Evolutionary conservation across 2,329 filamentous ascomycete genomes (phyloP), one percentile per base, ranked within the genome.

Genomic region (Ceratocystis variospora): DNA sequence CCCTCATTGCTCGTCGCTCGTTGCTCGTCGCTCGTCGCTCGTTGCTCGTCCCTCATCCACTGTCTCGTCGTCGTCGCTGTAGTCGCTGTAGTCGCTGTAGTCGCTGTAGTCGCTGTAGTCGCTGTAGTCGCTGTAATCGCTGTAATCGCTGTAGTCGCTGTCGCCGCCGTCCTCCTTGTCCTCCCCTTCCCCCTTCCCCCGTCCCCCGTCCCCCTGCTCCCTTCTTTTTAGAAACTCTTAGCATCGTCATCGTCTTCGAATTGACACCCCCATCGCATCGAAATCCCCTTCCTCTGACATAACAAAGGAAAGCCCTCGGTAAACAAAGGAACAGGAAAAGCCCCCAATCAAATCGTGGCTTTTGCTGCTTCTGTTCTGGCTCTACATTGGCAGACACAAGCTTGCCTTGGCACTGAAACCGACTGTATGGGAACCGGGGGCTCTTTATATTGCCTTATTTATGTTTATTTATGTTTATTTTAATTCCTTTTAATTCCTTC

Each of bases 371-470:
- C 53, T 57, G 53, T 28, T 28, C 25, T 31, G 55, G 25, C 28
- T 1, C 25, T 37, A 31, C 28, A 33, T 59, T 59, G 55, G 55
- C 55, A 59, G 55, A 15, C 17, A 5, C 53, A 57, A 4, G 55
- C 55, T 19, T 19, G 28, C 31, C 55, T 59, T 59, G 28, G 55
- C 55, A 59, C 55, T 33, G 28, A 59, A 59, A 59, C 55, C 31
- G 28, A n/a, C 48, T 15, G 48, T 25, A 28, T 28, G 48, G 48
- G 5, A 28, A 25, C 25, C 15, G 48, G 48, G 48, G 48, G 22
- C 8, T 53, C 25, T 15, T 53, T 50, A n/a, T 22, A 19, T 48
- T 17, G 45, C 19, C 17, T 45, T 45, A 17, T 1, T 22, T 22
- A 22, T 22, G 22, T 37, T 2, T 59, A 37, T 59, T 59, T 59